Percentiles rank a stretch among this genome's conserved stretches.
Evolutionary conservation across 129 eudicot genomes (phyloP).

Genomic region (Solidago caesia): DNA sequence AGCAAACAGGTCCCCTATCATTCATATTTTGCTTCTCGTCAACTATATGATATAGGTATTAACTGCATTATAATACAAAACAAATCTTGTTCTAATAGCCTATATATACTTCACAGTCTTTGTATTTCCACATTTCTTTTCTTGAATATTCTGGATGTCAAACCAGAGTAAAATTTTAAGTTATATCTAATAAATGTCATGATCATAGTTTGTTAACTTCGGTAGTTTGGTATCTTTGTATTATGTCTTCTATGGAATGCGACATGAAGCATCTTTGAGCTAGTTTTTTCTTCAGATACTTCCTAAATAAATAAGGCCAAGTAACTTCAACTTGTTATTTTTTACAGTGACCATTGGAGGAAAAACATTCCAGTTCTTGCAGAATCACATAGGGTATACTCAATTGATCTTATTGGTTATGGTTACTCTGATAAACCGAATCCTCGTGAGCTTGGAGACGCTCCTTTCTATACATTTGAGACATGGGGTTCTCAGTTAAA

Average conservation of each 20-base stretch:
- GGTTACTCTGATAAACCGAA: constrained; percentile 99
- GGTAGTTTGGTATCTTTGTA: neutral
- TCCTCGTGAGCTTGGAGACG: constrained; percentile 69
- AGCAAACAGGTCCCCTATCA: constrained; percentile 93
- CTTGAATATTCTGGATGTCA: neutral
- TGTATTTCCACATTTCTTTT: neutral
- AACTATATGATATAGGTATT: constrained; percentile 64
- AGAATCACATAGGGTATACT: constrained; percentile 67
- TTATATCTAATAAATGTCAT: no score
- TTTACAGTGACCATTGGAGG: constrained; percentile 93
- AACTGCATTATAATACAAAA: constrained; percentile 29
- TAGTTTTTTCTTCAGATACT: constrained; percentile 18
- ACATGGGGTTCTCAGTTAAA: constrained; percentile 95
- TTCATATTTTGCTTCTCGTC: constrained; percentile 59
- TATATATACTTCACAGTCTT: neutral
- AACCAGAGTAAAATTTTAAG: neutral
- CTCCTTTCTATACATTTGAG: constrained; percentile 75
- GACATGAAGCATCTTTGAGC: constrained; percentile 7
- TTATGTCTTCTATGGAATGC: neutral
- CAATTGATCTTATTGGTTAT: constrained; percentile 94
- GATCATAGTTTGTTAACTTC: neutral
- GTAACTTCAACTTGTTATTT: constrained; percentile 4
- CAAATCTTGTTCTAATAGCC: neutral
- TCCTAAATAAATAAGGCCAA: neutral
- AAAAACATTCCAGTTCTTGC: constrained; percentile 84